phyloP scores from a whole-genome alignment of 495 filamentous ascomycete species.

The Glutinoglossum americanum region DNA sequence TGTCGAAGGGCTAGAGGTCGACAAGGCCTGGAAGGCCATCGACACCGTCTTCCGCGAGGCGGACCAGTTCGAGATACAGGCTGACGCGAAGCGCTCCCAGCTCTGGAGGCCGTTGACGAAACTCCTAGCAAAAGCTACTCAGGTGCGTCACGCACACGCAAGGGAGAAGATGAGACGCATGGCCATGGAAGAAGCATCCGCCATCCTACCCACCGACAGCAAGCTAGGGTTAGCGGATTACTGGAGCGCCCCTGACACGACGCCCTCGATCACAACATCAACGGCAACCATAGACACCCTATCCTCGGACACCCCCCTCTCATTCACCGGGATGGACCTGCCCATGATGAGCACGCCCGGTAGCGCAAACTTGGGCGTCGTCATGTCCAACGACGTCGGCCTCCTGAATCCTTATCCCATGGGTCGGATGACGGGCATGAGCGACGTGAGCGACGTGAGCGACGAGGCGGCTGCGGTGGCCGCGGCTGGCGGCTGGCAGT shows the following conservation, averaged over 20 bases:
- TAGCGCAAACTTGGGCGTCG: not conserved
- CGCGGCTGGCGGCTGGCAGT: not conserved
- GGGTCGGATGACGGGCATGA: no score
- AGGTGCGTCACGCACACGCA: not conserved
- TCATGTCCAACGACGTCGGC: no score
- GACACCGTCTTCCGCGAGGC: constrained; percentile 35
- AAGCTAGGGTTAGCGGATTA: not conserved
- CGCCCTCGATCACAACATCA: no score
- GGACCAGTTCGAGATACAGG: constrained; percentile 17
- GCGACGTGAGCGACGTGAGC: not conserved
- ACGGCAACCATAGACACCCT: not conserved
- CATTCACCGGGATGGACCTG: not conserved
- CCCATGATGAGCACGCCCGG: not conserved
- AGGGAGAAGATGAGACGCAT: not conserved
- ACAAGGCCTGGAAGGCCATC: constrained; percentile 65
- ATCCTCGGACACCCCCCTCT: not conserved
- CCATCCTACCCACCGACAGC: not conserved
- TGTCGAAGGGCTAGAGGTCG: constrained; percentile 42
- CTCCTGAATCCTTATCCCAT: no score
- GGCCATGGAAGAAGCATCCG: not conserved
- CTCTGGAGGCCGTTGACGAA: constrained; percentile 57
- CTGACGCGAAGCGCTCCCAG: constrained; percentile 34
- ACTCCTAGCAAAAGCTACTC: constrained; percentile 41
- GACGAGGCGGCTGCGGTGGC: not conserved
- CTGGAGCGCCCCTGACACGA: not conserved